Evolutionary conservation across 2,329 filamentous ascomycete genomes (phyloP).

Genomic region (Geoglossum cookeanum): DNA sequence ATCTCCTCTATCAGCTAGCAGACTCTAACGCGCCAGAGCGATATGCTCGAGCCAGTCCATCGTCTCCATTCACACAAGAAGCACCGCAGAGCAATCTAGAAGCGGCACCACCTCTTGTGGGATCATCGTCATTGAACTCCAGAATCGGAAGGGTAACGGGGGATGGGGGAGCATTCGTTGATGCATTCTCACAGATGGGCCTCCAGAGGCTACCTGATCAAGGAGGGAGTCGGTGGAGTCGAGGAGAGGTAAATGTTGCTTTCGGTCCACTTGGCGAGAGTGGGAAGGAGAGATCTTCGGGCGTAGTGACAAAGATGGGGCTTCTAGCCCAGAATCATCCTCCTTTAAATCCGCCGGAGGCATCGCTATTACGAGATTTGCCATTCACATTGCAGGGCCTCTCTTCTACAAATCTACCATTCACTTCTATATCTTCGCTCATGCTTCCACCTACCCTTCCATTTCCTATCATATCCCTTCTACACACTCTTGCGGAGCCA

Average conservation of each 20-base stretch:
- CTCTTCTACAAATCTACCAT: conserved; percentile 68
- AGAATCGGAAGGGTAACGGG: background rate
- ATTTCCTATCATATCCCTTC: conserved; percentile 63
- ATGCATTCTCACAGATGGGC: conserved; percentile 8
- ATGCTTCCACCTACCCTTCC: conserved; percentile 65
- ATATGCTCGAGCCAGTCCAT: conserved; percentile 16
- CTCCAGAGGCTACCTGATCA: conserved; percentile 8
- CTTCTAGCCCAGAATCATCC: conserved; percentile 6
- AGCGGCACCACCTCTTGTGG: conserved; percentile 6
- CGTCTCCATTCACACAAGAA: conserved; percentile 17
- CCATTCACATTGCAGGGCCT: conserved; percentile 87
- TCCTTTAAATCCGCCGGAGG: conserved; percentile 15
- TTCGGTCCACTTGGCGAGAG: conserved; percentile 4
- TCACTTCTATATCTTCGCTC: conserved; percentile 47
- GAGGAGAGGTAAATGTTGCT: conserved; percentile 5
- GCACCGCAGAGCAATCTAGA: conserved; percentile 24
- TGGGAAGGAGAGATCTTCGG: conserved; percentile 5
- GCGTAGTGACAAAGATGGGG: conserved; percentile 8
- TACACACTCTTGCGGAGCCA: conserved; percentile 82
- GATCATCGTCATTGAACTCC: background rate
- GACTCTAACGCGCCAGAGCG: conserved; percentile 31
- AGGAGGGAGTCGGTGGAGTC: conserved; percentile 4
- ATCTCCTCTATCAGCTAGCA: conserved; percentile 69
- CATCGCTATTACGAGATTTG: conserved; percentile 42
- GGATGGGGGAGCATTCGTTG: background rate